These are phyloP conservation scores for Penicillium sp. DNA, from an alignment of 2,329 filamentous ascomycete genomes.

Conservation along the genomic window DNA sequence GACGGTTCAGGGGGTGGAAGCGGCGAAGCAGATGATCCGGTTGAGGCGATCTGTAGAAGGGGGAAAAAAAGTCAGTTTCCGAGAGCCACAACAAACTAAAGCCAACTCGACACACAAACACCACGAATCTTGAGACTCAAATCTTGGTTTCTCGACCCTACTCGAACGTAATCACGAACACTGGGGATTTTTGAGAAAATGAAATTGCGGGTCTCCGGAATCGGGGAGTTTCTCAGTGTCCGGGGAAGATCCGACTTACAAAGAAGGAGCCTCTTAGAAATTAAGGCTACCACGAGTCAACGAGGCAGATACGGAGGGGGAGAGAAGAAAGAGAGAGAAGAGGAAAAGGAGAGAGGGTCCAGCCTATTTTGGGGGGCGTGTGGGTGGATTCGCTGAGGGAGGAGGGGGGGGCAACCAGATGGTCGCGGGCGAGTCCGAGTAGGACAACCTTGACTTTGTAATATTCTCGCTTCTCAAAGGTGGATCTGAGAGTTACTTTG, in stretches of 20 bases:
- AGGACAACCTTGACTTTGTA: not conserved
- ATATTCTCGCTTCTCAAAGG: not conserved
- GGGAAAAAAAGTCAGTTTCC: slow-evolving; percentile 20
- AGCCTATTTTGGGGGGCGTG: slow-evolving; percentile 13
- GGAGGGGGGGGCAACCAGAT: not conserved
- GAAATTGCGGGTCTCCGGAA: slow-evolving; percentile 4
- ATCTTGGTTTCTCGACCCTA: not conserved
- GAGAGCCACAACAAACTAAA: slow-evolving; percentile 1
- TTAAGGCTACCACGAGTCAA: slow-evolving; percentile 36
- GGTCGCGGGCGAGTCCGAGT: slow-evolving; percentile 1
- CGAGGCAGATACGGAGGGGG: slow-evolving; percentile 27
- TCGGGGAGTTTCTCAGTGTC: slow-evolving; percentile 4
- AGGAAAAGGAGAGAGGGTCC: slow-evolving; percentile 26
- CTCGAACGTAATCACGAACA: not conserved
- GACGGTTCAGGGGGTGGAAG: slow-evolving; percentile 23
- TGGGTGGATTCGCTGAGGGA: slow-evolving; percentile 16
- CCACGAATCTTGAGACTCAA: not conserved
- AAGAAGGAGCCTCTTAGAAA: slow-evolving; percentile 21
- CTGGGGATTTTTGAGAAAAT: not conserved
- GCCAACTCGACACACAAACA: not conserved
- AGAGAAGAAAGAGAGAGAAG: slow-evolving; percentile 11
- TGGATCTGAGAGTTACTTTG: not conserved
- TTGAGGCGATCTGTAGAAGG: slow-evolving; percentile 25
- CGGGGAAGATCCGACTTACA: slow-evolving; percentile 23
- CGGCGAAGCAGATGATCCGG: slow-evolving; percentile 25